phyloP scores from a whole-genome alignment of 1,284 basidiomycete species.

The Leccinum brunneo-olivaceum region DNA sequence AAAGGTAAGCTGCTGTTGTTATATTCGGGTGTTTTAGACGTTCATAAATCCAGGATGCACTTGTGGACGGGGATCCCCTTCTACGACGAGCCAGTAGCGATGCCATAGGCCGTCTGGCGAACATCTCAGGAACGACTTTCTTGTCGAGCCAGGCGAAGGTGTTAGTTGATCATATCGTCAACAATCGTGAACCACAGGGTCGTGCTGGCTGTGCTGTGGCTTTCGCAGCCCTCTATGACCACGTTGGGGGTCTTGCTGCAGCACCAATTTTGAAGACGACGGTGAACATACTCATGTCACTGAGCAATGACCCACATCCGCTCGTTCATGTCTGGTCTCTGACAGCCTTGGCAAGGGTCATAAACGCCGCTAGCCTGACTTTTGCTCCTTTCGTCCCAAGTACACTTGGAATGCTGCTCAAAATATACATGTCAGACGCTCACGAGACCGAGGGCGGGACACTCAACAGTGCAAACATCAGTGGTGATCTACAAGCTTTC shows the following conservation, averaged over 20 bases:
- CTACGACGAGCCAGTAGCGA: conserved; percentile 84
- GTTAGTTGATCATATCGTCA: conserved; percentile 94
- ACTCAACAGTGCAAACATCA: conserved; percentile 75
- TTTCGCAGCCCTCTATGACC: conserved; percentile 89
- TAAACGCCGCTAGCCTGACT: conserved; percentile 87
- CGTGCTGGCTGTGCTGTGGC: conserved; percentile 92
- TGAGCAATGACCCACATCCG: conserved; percentile 94
- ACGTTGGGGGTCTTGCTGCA: conserved; percentile 90
- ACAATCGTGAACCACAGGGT: conserved; percentile 88
- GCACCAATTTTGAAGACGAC: conserved; percentile 95
- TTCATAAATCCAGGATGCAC: conserved; percentile 51
- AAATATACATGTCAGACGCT: conserved; percentile 84
- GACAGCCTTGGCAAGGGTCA: conserved; percentile 79
- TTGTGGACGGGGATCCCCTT: conserved; percentile 76
- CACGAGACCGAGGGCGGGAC: conserved; percentile 95
- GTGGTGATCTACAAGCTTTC: conserved; percentile 88
- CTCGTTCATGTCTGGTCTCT: conserved; percentile 94
- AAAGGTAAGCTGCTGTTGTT: conserved; percentile 47
- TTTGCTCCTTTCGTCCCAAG: conserved; percentile 87
- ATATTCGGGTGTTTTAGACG: conserved; percentile 2
- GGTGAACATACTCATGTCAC: conserved; percentile 92
- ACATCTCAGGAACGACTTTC: conserved; percentile 80
- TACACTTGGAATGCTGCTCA: conserved; percentile 88
- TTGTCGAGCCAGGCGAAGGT: conserved; percentile 86
- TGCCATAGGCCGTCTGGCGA: conserved; percentile 83